Percentiles rank a stretch among this genome's conserved stretches.
These are phyloP conservation scores for Adansonia rubrostipa DNA, from an alignment of 441 rosid genomes.

Conservation along the genomic window DNA sequence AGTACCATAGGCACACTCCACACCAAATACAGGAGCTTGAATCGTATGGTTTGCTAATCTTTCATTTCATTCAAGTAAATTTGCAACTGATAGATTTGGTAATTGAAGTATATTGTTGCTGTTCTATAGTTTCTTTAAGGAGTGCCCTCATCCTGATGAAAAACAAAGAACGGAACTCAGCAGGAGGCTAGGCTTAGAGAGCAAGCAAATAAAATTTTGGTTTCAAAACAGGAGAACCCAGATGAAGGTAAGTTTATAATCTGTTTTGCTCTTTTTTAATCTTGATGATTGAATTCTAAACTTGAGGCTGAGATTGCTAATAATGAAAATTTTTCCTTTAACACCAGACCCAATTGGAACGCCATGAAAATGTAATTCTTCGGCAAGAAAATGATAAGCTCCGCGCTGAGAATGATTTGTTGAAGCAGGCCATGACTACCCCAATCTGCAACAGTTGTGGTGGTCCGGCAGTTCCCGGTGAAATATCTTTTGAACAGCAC, in stretches of 20 bases:
- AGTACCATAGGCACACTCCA: slow-evolving; percentile 66
- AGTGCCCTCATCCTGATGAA: slow-evolving; percentile 72
- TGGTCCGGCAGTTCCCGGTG: slow-evolving; percentile 51
- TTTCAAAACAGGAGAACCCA: slow-evolving; percentile 79
- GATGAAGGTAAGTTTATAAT: slow-evolving; percentile 50
- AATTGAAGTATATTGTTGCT: too few species aligned
- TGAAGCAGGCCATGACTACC: slow-evolving; percentile 46
- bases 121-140: slow-evolving; percentile 55
- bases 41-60: slow-evolving; percentile 26
- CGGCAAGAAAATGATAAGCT: slow-evolving; percentile 57
- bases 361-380: slow-evolving; percentile 59
- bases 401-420: slow-evolving; percentile 46
- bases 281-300: not conserved
- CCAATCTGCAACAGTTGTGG: slow-evolving; percentile 62
- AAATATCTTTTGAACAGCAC: slow-evolving; percentile 48
- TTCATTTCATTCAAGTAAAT: not conserved
- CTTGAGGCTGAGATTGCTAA: not conserved
- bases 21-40: slow-evolving; percentile 38
- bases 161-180: slow-evolving; percentile 67
- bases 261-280: not conserved
- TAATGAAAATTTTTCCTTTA: not conserved
- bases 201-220: slow-evolving; percentile 72
- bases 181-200: slow-evolving; percentile 53
- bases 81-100: not conserved
- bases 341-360: slow-evolving; percentile 60